Evolutionary conservation across 1,284 basidiomycete genomes (phyloP), one percentile per base, ranked within the genome.

Genomic region (Apiotrichum mycotoxinovorans): DNA sequence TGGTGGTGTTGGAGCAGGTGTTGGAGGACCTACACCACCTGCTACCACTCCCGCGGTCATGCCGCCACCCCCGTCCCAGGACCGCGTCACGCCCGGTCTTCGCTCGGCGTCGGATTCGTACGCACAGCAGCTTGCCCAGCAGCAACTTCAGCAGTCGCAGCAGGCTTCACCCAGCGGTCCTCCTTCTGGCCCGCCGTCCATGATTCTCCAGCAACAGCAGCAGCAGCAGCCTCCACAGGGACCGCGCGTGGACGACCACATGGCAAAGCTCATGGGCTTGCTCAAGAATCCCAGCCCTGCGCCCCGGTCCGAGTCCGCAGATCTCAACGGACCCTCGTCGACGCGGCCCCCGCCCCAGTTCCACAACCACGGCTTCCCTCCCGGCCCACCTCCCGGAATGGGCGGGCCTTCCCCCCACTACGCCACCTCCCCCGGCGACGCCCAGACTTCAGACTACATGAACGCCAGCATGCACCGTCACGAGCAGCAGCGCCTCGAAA

Each of bases 251-350:
- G 68, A 69, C 38, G 67, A 71, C 54, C 67, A 67, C 58, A 66
- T 69, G 63, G 67, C 71, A 20, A 66, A 62, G 51, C 60, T 74
- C 37, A 72, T 74, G 72, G 72, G 72, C n/a, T 40, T 74, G 20
- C 58, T 74, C 25, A 62, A 64, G 14, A 58, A 66, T 30, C 69
- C 67, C 61, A 45, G 47, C 25, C n/a, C 56, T 12, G 58, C 46
- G 42, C 61, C 57, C 4, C 53, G 58, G 12, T 51, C 61, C 22
- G 40, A 33, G 1, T 59, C 61, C 3, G 48, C 50, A 5, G 61
- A 60, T n/a, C 25, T 59, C n/a, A 40, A 23, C n/a, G 22, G 42
- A 2, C 52, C 42, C 23, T 26, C 30, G 10, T 43, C 30, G 22
- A 46, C 43, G 34, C 60, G 51, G 27, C 37, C 15, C 11, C 35